Evolutionary conservation across 768 basidiomycete species (phyloP).

Genomic region (Rhizopogon salebrosus): DNA sequence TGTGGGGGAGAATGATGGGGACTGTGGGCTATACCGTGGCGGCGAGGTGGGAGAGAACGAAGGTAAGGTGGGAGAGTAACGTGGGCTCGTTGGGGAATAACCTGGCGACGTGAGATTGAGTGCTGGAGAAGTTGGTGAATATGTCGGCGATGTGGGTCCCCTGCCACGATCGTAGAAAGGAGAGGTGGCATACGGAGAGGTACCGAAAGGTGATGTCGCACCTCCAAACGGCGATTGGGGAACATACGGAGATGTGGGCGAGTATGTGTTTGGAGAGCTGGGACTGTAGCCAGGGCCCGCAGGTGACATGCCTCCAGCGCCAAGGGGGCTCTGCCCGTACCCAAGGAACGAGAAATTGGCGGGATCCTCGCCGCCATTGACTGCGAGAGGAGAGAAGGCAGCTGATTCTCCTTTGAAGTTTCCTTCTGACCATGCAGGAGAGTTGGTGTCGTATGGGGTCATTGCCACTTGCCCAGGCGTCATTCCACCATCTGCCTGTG

Average conservation of each 20-base stretch:
- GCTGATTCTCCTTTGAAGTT: constrained; percentile 81
- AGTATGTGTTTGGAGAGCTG: constrained; percentile 84
- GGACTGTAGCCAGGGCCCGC: constrained; percentile 86
- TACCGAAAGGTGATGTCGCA: constrained; percentile 79
- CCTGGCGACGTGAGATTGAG: constrained; percentile 79
- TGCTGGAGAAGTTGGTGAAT: constrained; percentile 84
- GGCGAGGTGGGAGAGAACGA: constrained; percentile 85
- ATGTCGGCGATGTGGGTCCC: constrained; percentile 71
- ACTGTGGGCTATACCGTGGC: constrained; percentile 82
- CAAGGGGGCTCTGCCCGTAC: constrained; percentile 82
- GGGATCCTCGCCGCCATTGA: constrained; percentile 79
- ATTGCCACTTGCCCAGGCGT: constrained; percentile 88
- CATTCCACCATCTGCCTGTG: constrained; percentile 82
- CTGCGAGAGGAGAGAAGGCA: constrained; percentile 92
- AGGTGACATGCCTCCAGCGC: constrained; percentile 86
- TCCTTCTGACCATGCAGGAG: constrained; percentile 76
- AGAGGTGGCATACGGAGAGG: constrained; percentile 80
- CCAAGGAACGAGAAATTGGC: constrained; percentile 69
- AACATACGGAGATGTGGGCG: constrained; percentile 86
- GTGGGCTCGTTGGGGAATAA: constrained; percentile 63
- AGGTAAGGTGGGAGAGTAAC: constrained; percentile 82
- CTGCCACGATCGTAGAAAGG: constrained; percentile 72
- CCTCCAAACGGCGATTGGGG: constrained; percentile 79
- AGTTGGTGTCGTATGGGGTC: constrained; percentile 95
- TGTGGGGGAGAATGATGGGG: constrained; percentile 86